phyloP scores from a whole-genome alignment of 257 asterid genomes.

The Salvia hispanica region DNA sequence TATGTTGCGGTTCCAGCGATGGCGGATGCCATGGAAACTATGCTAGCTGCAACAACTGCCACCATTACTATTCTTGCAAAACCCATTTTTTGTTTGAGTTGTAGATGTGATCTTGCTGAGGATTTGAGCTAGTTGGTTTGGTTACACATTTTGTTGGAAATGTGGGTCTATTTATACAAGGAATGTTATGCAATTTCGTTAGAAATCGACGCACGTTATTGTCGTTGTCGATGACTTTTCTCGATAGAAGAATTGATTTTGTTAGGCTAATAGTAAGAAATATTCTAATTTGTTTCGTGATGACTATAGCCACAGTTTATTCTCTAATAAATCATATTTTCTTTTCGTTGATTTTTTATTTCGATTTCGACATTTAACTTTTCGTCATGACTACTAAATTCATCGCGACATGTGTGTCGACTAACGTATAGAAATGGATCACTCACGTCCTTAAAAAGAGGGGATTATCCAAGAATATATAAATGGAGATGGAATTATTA shows the following conservation, averaged over 20 bases:
- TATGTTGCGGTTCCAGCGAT: constrained; percentile 36
- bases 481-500: too few species aligned
- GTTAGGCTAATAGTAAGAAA: neutral
- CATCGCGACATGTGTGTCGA: too few species aligned
- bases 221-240: neutral
- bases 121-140: neutral
- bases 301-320: too few species aligned
- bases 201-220: neutral
- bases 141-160: neutral
- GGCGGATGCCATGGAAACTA: constrained; percentile 30
- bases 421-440: too few species aligned
- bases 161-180: constrained; percentile 3
- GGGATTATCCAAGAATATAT: too few species aligned
- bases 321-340: too few species aligned
- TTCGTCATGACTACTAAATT: too few species aligned
- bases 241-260: neutral
- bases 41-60: constrained; percentile 13
- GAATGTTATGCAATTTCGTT: neutral
- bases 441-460: too few species aligned
- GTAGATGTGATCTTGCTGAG: neutral
- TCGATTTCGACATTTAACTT: too few species aligned
- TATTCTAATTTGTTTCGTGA: too few species aligned
- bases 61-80: constrained; percentile 10
- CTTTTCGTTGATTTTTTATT: too few species aligned
- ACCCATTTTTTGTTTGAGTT: constrained; percentile 16